Evolutionary conservation across 2,329 filamentous ascomycete species (phyloP), one percentile per base, ranked within the genome.

Genomic region (Geoglossum cookeanum): DNA sequence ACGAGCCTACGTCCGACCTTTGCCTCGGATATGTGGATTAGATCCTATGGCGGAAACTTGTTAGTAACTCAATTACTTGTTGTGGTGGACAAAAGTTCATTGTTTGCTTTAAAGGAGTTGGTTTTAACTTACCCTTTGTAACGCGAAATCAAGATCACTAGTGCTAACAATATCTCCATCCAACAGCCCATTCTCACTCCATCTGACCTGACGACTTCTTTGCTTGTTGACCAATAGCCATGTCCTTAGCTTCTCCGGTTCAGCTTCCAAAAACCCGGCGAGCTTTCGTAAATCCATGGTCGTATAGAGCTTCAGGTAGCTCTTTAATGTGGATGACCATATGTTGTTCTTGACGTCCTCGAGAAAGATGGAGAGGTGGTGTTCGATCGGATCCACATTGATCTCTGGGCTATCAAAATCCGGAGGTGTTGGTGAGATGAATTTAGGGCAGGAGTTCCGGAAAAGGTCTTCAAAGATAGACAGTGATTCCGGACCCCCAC

Each of bases 261-360:
- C 84, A 59, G 96, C 88, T 66, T 97, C 92, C 57, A 98, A 79
- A 81, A 98, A 98, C 60, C 90, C 90, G 60, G 92, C 88, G 60
- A 98, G 83, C 77, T 98, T 98, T 77, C 91, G 92, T 61, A 98
- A 78, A 67, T 98, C 92, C 91, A 98, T 97, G 64, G 92, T 98
- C 51, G 92, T 97, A 81, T 98, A 98, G 58, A 98, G 85, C 70
- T 94, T 92, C 64, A 98, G 81, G 77, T 98, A 98, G 61, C 90
- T 96, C 78, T 94, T 95, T 70, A 98, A 86, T 51, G 90, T 96
- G 49, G 92, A 92, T 70, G 87, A 91, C 83, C 83, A 94, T 81
- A 98, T 92, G 74, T 94, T 97, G 74, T 88, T 96, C 82, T 94
- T 95, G 72, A 98, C 91, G 77, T 98, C 92, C 65, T 96, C 90